phyloP scores from a whole-genome alignment of 208 protist genomes.

The Angomonas desouzai region DNA sequence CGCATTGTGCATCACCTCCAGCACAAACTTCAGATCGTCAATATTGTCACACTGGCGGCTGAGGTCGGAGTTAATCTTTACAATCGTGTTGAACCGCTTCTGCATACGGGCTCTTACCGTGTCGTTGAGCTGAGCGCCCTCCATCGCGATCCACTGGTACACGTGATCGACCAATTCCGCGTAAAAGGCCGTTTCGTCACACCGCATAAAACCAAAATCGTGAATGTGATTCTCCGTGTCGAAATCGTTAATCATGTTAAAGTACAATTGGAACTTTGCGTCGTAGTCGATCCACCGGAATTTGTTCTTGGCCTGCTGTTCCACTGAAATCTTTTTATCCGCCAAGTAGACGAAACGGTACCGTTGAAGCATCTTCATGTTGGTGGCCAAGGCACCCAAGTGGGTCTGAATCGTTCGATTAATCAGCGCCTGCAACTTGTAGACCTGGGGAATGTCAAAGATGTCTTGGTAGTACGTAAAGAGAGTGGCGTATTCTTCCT shows the following conservation, averaged over 20 bases:
- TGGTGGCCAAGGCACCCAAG: conserved; percentile 77
- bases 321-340: conserved; percentile 93
- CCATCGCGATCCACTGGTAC: conserved; percentile 90
- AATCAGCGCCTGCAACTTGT: conserved; percentile 86
- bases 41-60: conserved; percentile 86
- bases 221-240: conserved; percentile 80
- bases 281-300: conserved; percentile 95
- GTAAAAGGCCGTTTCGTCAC: conserved; percentile 90
- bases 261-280: conserved; percentile 93
- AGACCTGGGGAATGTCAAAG: conserved; percentile 80
- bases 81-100: conserved; percentile 71
- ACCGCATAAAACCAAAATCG: conserved; percentile 95
- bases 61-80: conserved; percentile 87
- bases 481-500: conserved; percentile 76
- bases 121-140: conserved; percentile 93
- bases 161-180: conserved; percentile 89
- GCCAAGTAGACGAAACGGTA: conserved; percentile 93
- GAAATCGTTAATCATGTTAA: conserved; percentile 92
- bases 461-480: conserved; percentile 97
- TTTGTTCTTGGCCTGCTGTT: conserved; percentile 92
- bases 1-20: conserved; percentile 93
- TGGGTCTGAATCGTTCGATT: conserved; percentile 92
- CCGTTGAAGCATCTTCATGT: conserved; percentile 91
- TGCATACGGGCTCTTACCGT: conserved; percentile 74
- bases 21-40: conserved; percentile 95